Evolutionary conservation across 1,139 yeast species (phyloP), one percentile per base, ranked within the genome.

Genomic region (Pichia sp.): DNA sequence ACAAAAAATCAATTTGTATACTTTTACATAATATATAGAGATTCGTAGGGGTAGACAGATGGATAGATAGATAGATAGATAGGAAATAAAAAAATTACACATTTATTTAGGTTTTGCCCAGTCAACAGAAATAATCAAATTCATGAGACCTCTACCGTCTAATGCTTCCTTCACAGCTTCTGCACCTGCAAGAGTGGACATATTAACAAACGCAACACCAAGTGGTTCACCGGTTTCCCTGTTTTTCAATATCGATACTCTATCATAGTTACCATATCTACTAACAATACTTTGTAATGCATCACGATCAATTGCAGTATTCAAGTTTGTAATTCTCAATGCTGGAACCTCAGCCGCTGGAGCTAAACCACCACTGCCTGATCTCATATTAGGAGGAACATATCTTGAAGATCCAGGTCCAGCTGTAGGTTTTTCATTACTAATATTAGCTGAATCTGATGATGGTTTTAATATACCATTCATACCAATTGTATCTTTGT

Each of bases 141-240:
- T 85, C 74, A 85, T 87, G 76, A 85, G 83, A 74, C 97, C 96
- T 72, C 80, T 84, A 60, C 97, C 97, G 64, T 92, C 78, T 67
- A 89, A 76, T 55, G 71, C 72, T 53, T 84, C 81, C 69, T 84
- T 73, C 40, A 97, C 97, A 55, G 65, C 68, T 67, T 85, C 83
- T 40, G 97, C 98, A 57, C 71, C 71, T 47, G 67, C 66, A 60
- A 79, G 82, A 50, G 82, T 72, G 41, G 75, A 77, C 68, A 86
- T 90, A 47, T 94, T 83, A 54, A 90, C 95, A 66, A 87, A 92
- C n/a, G 98, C 98, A 67, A 90, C 82, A 57, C 99, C 99, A 71
- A 92, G 84, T 47, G 96, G 86, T 65, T 84, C 84, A 53, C 96
- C 95, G 29, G 97, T 92, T 58, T 86, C 96, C 70, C 89, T 84